A percentile compares a stretch with the other conserved stretches of the same genome.
These are phyloP conservation scores for Talaromyces sp. DNA, from an alignment of 2,329 filamentous ascomycete species.

Conservation along the genomic window DNA sequence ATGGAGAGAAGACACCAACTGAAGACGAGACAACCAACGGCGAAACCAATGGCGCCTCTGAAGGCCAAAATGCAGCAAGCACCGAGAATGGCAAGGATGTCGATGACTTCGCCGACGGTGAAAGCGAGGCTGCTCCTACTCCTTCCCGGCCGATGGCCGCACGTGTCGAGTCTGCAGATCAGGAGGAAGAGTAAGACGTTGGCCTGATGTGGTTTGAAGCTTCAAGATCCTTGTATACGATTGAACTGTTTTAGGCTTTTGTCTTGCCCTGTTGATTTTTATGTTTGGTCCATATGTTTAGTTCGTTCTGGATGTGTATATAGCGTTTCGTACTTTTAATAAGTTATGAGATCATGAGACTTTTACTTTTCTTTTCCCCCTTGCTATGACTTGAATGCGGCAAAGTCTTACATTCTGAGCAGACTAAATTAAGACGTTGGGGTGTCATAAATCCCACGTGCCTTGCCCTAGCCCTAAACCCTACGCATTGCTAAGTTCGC, in stretches of 20 bases:
- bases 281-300: background rate
- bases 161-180: background rate
- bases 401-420: no score
- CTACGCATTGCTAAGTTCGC: background rate
- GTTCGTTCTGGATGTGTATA: background rate
- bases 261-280: background rate
- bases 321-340: background rate
- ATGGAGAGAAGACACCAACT: background rate
- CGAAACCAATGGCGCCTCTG: background rate
- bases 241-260: background rate
- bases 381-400: background rate
- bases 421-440: background rate
- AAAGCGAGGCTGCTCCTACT: slow-evolving; percentile 5
- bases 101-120: slow-evolving; percentile 5
- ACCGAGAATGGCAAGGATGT: background rate
- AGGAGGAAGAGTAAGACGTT: background rate
- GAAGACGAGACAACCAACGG: background rate
- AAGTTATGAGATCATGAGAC: background rate
- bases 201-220: background rate
- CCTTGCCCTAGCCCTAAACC: background rate
- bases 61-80: background rate
- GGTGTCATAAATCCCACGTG: background rate
- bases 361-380: background rate
- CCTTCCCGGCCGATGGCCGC: slow-evolving; percentile 5
- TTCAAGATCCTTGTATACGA: background rate